Base-by-base conservation (phyloP, 805 yeast species). In the Candida berthetii region DNA sequence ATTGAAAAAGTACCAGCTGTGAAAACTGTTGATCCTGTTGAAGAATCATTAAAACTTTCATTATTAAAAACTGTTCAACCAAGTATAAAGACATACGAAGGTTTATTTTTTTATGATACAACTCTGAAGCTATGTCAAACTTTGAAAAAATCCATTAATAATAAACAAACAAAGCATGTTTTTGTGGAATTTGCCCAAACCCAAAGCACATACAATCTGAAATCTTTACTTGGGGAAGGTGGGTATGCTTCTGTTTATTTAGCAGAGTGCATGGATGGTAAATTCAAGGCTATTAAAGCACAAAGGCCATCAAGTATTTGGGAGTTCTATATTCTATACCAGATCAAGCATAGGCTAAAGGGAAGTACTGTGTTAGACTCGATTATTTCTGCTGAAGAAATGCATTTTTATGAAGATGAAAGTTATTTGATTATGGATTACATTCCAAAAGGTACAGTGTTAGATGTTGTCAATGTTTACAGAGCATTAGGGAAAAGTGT, bases 171-270 rank as follows among this genome's bases (percentile, higher is more conserved):
- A 15, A 48, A 41, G 15, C 47, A 62, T 29, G 64, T 78, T 0
- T 65, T 76, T 45, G 48, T 77, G 13, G 72, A 73, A 42, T 66
- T 68, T 42, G 60, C 57, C 25, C 64, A 66, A 31, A 72, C 68
- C 7, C 67, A 64, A 22, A 72, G 68, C 32, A 61, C 71, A 4
- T 73, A 59, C 47, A 74, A 77, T 44, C 58, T 82, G 41, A 67
- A 72, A 22, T 64, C 66, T 37, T 76, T 78, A 51, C 61, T 89
- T 11, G 96, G 96, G 0, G 74, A 73, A 52, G 95, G 95, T n/a
- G 93, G 90, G 0, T 82, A 69, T 62, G 95, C 90, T 0, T 70
- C 77, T 2, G 95, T 87, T 0, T 87, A 78, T 55, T 63, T 87
- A 18, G 80, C 85, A 1, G 90, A 85, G 55, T 65, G 72, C 11